Conservation (phyloP, 805 yeast species). For the Starmerella scarabaei region DNA sequence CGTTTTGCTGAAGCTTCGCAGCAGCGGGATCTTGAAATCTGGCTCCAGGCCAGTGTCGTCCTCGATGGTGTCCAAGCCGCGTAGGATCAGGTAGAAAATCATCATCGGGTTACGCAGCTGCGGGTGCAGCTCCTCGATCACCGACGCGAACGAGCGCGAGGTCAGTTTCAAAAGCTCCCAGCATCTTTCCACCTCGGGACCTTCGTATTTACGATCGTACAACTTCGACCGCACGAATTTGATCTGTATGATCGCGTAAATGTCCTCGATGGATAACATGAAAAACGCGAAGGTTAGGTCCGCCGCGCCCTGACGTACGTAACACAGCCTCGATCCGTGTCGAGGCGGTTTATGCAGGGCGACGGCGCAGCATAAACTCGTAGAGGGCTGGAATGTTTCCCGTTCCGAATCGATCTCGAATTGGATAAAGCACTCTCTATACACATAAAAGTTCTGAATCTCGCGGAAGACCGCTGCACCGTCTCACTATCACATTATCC, state of each 20-base stretch:
- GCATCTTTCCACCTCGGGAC: constrained; percentile 42
- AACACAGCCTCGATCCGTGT: too few species aligned
- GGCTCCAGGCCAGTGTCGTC: constrained; percentile 86
- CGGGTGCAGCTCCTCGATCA: constrained; percentile 80
- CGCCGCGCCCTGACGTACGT: too few species aligned
- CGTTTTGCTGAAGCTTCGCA: constrained; percentile 47
- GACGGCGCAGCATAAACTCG: too few species aligned
- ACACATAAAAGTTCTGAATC: too few species aligned
- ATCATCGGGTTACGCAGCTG: constrained; percentile 65
- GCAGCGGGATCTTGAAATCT: constrained; percentile 55
- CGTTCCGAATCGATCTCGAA: too few species aligned
- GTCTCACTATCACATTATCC: too few species aligned
- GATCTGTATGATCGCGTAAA: constrained; percentile 12
- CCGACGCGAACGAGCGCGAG: constrained; percentile 90
- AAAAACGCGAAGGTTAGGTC: too few species aligned
- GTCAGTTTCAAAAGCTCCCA: constrained; percentile 53
- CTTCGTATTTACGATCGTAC: constrained; percentile 7
- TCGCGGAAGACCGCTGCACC: too few species aligned
- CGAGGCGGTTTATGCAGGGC: too few species aligned
- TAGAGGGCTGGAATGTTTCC: too few species aligned
- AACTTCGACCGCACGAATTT: constrained; percentile 11
- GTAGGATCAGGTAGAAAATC: constrained; percentile 71
- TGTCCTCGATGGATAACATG: constrained; percentile 13
- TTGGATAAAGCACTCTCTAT: too few species aligned
- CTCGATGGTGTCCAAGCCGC: constrained; percentile 92